These are phyloP conservation scores for Russula foetens DNA, from an alignment of 768 basidiomycete genomes.

Conservation along the genomic window DNA sequence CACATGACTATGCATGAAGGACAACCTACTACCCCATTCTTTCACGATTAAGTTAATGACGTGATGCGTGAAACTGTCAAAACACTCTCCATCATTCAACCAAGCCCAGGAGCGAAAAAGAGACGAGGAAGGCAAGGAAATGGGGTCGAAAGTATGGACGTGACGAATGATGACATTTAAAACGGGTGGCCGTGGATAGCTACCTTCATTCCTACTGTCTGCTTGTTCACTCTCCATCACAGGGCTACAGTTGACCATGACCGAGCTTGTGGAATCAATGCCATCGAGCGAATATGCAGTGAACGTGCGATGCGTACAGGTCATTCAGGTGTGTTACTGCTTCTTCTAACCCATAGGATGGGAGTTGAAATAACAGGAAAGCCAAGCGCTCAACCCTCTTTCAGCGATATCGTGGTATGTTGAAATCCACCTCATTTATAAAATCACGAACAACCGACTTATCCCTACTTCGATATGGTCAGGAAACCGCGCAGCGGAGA, in stretches of 20 bases:
- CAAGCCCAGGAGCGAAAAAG: not conserved
- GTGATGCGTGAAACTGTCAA: not conserved
- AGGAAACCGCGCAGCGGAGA: slow-evolving; percentile 13
- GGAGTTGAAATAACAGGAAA: not conserved
- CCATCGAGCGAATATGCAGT: not conserved
- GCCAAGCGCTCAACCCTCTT: not conserved
- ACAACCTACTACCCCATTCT: not conserved
- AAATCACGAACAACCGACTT: not conserved
- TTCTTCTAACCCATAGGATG: not conserved
- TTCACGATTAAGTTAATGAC: not conserved
- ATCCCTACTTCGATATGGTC: not conserved
- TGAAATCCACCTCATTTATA: not conserved
- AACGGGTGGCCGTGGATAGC: not conserved
- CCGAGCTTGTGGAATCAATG: not conserved
- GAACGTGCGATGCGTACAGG: slow-evolving; percentile 12
- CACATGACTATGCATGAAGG: not conserved
- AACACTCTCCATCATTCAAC: not conserved
- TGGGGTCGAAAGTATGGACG: not conserved
- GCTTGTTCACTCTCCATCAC: not conserved
- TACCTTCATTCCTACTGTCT: not conserved
- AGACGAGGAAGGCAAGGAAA: not conserved
- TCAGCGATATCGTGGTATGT: slow-evolving; percentile 12
- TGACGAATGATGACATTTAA: not conserved
- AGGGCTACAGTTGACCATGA: not conserved
- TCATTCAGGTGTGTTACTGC: not conserved